Evolutionary conservation across 768 basidiomycete species (phyloP), one percentile per base, ranked within the genome.

Genomic region (Naematelia encephala): DNA sequence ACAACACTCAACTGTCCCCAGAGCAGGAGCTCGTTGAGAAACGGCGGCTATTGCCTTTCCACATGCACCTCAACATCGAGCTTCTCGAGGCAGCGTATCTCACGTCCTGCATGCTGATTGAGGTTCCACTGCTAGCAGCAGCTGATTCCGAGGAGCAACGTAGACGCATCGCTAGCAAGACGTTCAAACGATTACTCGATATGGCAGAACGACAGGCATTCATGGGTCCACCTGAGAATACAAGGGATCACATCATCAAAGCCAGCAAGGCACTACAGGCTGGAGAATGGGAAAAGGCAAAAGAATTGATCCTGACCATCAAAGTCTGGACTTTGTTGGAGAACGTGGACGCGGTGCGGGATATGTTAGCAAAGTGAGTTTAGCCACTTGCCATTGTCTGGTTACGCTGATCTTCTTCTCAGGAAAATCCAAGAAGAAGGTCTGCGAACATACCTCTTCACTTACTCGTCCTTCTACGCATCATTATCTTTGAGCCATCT

Each of bases 51-150:
- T 82, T 99, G 22, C 96, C 96, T 26, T 99, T 98, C 87, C 96
- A 99, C 78, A 89, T 98, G 88, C 96, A 99, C 78, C 92, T 98
- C 79, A 99, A 98, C 80, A 91, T 96, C 13, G 96, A 98, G 78
- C 82, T 99, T 8, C 81, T 98, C 56, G 96, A 98, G 78, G 93
- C 93, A 19, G 96, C 91, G 0, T 99, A 98, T 82, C 83, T 99
- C 44, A 92, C 96, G 16, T 93, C 91, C 14, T 97, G 93, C 80
- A 99, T 99, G 96, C 83, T 99, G 34, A 88, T 97, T 39, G 96
- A 98, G 79, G 92, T 99, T 16, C 96, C 96, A 2, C 79, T 97
- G 22, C 81, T 98, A 16, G 96, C 96, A 2, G 91, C 89, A 76
- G 89, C 92, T 61, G 91, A 96, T 63, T 89, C 88, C 1, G 92